Percentiles rank a stretch among this genome's conserved stretches.
phyloP scores from a whole-genome alignment of 805 yeast genomes.

The Candida dajiaensis region DNA sequence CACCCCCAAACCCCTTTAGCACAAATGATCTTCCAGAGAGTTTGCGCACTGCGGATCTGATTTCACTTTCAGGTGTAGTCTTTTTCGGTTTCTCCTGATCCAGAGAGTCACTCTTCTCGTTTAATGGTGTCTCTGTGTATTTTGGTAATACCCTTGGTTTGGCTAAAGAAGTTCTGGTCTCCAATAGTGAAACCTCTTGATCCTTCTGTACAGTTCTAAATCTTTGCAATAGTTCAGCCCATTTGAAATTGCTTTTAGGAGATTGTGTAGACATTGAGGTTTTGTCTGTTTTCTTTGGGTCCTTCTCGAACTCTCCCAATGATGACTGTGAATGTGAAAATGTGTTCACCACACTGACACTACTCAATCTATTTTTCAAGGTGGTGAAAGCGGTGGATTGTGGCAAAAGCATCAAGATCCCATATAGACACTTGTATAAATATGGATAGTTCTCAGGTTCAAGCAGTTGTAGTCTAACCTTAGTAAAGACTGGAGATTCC shows the following conservation, averaged over 20 bases:
- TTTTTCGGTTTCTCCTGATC: constrained; percentile 5
- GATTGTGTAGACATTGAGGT: not conserved
- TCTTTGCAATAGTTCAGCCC: constrained; percentile 40
- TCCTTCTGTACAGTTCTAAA: constrained; percentile 43
- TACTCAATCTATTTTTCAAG: constrained; percentile 63
- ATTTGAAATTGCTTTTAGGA: constrained; percentile 24
- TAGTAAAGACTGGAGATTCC: constrained; percentile 89
- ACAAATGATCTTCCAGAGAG: constrained; percentile 27
- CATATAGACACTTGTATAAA: constrained; percentile 82
- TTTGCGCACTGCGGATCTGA: constrained; percentile 23
- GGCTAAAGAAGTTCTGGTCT: constrained; percentile 8
- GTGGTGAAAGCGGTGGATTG: constrained; percentile 89
- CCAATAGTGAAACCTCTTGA: constrained; percentile 26
- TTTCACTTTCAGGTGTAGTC: constrained; percentile 6
- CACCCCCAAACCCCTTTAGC: constrained; percentile 24
- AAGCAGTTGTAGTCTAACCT: constrained; percentile 77
- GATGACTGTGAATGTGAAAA: constrained; percentile 8
- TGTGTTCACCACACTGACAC: constrained; percentile 33
- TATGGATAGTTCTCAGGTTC: constrained; percentile 81
- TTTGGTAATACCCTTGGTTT: constrained; percentile 17
- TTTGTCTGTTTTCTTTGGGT: not conserved
- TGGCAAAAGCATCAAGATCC: constrained; percentile 88
- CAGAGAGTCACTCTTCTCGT: constrained; percentile 13
- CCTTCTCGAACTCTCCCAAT: not conserved
- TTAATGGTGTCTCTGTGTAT: constrained; percentile 16